Evolutionary conservation across 768 basidiomycete species (phyloP).

Genomic region (Lactifluus volemus): DNA sequence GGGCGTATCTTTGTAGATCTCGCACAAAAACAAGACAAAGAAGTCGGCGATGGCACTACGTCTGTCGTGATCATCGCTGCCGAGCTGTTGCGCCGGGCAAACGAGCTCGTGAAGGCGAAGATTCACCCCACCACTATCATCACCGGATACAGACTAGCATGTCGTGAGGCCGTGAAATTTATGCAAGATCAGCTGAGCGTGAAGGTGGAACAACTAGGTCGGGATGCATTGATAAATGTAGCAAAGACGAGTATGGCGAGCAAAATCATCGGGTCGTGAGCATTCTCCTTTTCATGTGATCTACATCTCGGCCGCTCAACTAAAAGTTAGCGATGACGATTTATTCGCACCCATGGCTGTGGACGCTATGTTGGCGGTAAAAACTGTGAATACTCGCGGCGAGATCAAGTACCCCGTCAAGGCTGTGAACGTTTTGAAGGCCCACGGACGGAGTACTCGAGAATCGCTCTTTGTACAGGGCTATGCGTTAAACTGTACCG

Average conservation of each 20-base stretch:
- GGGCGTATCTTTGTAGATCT: constrained; percentile 97
- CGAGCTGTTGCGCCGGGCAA: constrained; percentile 92
- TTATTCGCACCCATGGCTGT: constrained; percentile 98
- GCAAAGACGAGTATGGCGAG: constrained; percentile 99
- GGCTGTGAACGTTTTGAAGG: constrained; percentile 96
- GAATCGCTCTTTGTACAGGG: constrained; percentile 94
- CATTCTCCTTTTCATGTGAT: constrained; percentile 19
- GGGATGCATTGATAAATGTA: constrained; percentile 87
- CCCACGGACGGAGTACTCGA: constrained; percentile 90
- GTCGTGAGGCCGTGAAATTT: constrained; percentile 94
- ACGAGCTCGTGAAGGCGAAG: constrained; percentile 95
- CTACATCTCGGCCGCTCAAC: constrained; percentile 4
- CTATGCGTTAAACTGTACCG: constrained; percentile 97
- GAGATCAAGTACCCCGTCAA: constrained; percentile 99
- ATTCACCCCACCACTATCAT: constrained; percentile 99
- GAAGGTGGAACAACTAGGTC: constrained; percentile 86
- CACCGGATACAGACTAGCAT: constrained; percentile 94
- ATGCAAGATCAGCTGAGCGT: constrained; percentile 96
- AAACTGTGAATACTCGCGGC: constrained; percentile 85
- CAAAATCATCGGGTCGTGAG: constrained; percentile 95
- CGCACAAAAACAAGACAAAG: constrained; percentile 98
- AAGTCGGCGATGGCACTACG: constrained; percentile 98
- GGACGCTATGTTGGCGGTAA: constrained; percentile 96
- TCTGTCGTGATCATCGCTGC: constrained; percentile 97
- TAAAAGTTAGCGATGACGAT: constrained; percentile 73